Conservation (phyloP, 345 rosid genomes). For the Eucalyptus viminalis region DNA sequence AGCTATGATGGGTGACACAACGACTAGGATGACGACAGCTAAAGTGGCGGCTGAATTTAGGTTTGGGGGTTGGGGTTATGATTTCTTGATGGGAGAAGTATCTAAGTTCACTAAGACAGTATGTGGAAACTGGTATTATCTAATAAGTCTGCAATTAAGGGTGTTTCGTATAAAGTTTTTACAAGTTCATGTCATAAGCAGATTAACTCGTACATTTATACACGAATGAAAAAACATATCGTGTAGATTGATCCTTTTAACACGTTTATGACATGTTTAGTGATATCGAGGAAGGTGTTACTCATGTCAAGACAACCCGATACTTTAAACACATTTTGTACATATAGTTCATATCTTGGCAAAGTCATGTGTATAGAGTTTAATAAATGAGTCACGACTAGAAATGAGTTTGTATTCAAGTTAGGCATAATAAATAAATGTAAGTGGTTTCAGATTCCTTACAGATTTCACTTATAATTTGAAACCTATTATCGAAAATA, state of each 20-base stretch:
- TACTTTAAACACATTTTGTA: not conserved
- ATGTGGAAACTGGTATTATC: not conserved
- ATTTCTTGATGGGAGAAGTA: not conserved
- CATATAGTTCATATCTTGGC: no score
- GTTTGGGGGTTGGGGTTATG: not conserved
- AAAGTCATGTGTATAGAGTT: not conserved
- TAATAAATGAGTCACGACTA: not conserved
- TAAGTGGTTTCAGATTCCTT: no score
- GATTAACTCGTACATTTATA: not conserved
- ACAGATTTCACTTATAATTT: no score
- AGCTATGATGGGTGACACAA: not conserved
- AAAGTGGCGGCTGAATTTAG: not conserved
- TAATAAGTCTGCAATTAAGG: not conserved
- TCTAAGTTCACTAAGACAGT: no score
- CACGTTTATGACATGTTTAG: not conserved
- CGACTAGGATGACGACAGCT: not conserved
- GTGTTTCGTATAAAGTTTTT: not conserved
- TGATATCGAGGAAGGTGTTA: no score
- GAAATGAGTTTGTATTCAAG: not conserved
- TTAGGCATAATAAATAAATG: no score
- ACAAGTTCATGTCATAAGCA: not conserved
- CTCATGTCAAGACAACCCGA: not conserved
- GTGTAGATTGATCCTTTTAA: not conserved
- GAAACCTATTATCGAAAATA: no score
- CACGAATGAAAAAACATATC: no score